Evolutionary conservation across 306 rosid genomes (phyloP).

Genomic region (Elaeagnus macrophylla): DNA sequence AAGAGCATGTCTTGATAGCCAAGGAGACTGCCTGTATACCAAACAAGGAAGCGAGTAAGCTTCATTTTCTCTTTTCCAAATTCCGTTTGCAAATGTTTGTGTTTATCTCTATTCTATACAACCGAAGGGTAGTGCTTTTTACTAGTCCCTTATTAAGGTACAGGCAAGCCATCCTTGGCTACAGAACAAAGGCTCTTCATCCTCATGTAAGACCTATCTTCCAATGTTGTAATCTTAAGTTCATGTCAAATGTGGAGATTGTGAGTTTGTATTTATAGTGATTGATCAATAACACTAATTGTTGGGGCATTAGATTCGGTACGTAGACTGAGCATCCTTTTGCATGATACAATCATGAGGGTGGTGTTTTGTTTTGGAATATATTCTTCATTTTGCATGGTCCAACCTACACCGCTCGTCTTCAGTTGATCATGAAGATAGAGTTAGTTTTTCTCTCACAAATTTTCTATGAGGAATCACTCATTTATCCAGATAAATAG

Average conservation of each 20-base stretch:
- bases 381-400: constrained; percentile 32
- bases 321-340: neutral
- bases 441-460: neutral
- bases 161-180: constrained; percentile 72
- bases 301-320: no score
- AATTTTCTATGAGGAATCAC: no score
- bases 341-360: constrained; percentile 13
- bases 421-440: neutral
- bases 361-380: constrained; percentile 18
- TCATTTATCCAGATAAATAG: no score
- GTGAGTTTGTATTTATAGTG: no score
- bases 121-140: no score
- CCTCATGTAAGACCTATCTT: constrained; percentile 45
- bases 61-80: no score
- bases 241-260: no score
- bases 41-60: constrained; percentile 5
- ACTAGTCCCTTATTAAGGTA: constrained; percentile 15
- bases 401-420: constrained; percentile 23
- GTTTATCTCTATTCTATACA: no score
- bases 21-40: constrained; percentile 47
- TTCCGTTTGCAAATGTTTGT: no score
- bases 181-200: constrained; percentile 40
- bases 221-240: neutral
- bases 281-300: no score
- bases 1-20: constrained; percentile 45